Percentiles rank a stretch among this genome's conserved stretches.
Evolutionary conservation across 2,329 filamentous ascomycete species (phyloP).

Genomic region (Arachnomyces sp.): DNA sequence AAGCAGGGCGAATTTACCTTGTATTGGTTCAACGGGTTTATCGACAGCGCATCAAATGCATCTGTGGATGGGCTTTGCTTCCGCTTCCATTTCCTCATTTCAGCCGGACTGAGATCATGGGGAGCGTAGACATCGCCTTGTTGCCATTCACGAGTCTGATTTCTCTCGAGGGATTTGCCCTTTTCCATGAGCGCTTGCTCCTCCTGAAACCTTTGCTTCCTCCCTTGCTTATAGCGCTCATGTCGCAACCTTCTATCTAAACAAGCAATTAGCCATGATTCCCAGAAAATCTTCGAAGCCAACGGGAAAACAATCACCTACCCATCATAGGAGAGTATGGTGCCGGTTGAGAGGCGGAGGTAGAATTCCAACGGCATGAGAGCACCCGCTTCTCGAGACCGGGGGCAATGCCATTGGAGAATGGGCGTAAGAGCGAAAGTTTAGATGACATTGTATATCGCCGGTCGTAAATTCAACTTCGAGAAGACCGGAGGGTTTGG

Average conservation of each 20-base stretch:
- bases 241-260: too few species aligned
- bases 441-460: too few species aligned
- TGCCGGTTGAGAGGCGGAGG: conserved; percentile 14
- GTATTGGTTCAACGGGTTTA: conserved; percentile 79
- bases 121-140: conserved; percentile 83
- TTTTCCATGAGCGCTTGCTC: conserved; percentile 31
- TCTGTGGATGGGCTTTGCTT: conserved; percentile 53
- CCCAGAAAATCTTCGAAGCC: not conserved
- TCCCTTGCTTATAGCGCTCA: too few species aligned
- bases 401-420: conserved; percentile 2
- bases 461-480: too few species aligned
- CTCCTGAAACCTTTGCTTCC: conserved; percentile 20
- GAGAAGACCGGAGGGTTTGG: too few species aligned
- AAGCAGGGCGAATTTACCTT: conserved; percentile 54
- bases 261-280: too few species aligned
- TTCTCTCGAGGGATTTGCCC: conserved; percentile 28
- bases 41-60: conserved; percentile 68
- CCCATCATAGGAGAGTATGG: conserved; percentile 11
- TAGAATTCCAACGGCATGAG: conserved; percentile 29
- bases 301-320: not conserved
- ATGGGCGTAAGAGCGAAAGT: too few species aligned
- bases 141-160: conserved; percentile 59
- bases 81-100: conserved; percentile 74
- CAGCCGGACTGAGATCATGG: conserved; percentile 69
- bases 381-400: conserved; percentile 13